Conservation (phyloP, 805 yeast species). For the Saturnispora sekii region DNA sequence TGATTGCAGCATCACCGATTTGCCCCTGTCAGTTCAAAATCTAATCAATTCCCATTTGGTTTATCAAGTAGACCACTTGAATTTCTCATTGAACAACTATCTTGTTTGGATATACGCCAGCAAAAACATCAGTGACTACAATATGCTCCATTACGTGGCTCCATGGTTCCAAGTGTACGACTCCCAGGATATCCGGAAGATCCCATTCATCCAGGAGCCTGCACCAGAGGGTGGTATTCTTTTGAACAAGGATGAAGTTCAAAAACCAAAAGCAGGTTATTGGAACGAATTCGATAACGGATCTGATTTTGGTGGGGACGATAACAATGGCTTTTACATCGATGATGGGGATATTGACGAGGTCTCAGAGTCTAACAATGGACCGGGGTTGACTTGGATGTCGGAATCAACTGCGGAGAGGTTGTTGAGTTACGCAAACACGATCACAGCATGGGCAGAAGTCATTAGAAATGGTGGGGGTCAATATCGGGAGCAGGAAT, state of each 20-base stretch:
- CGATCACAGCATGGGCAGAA: slow-evolving; percentile 1
- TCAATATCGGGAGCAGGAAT: background rate
- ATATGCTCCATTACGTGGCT: slow-evolving; percentile 20
- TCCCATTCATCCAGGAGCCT: slow-evolving; percentile 19
- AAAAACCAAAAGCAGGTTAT: slow-evolving; percentile 29
- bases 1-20: slow-evolving; percentile 25
- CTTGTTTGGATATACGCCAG: slow-evolving; percentile 19
- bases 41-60: slow-evolving; percentile 40
- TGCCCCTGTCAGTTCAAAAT: slow-evolving; percentile 31
- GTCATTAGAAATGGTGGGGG: background rate
- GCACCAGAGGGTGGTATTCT: slow-evolving; percentile 20
- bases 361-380: slow-evolving; percentile 1
- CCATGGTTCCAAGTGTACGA: slow-evolving; percentile 26
- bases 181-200: slow-evolving; percentile 33
- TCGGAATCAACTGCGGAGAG: slow-evolving; percentile 6
- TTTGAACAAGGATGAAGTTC: slow-evolving; percentile 23
- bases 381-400: slow-evolving; percentile 10
- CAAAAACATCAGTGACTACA: slow-evolving; percentile 14
- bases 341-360: slow-evolving; percentile 26
- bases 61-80: slow-evolving; percentile 32
- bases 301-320: slow-evolving; percentile 38
- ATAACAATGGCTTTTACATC: slow-evolving; percentile 30
- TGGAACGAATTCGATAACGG: slow-evolving; percentile 65
- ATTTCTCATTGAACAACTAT: slow-evolving; percentile 27
- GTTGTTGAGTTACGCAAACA: slow-evolving; percentile 7